phyloP scores from a whole-genome alignment of 2,329 filamentous ascomycete genomes.

The Ceratocystis albifundus region DNA sequence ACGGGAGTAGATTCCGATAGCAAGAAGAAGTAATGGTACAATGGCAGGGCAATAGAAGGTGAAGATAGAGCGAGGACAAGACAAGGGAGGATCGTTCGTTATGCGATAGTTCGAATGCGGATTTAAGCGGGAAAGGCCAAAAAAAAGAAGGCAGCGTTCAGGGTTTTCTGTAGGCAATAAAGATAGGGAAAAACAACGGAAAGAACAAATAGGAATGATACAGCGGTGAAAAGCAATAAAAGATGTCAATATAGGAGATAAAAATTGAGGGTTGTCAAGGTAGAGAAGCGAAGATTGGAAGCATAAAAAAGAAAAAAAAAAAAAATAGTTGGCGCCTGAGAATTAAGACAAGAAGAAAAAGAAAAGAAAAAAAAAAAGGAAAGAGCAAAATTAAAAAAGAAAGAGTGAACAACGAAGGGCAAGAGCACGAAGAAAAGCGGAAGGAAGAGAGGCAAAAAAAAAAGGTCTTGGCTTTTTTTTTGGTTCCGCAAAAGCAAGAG shows the following conservation, averaged over 20 bases:
- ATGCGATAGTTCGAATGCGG: background rate
- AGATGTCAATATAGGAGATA: background rate
- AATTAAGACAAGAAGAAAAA: background rate
- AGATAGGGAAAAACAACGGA: background rate
- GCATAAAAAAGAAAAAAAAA: conserved; percentile 5
- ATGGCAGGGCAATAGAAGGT: no score
- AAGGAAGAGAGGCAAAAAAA: conserved; percentile 2
- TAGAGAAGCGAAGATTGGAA: conserved; percentile 23
- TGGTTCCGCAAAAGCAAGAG: background rate
- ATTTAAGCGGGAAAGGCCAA: background rate
- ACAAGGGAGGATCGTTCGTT: background rate
- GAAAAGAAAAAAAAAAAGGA: background rate
- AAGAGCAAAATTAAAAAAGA: background rate
- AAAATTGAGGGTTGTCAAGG: background rate
- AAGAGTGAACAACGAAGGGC: background rate
- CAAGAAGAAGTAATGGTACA: no score
- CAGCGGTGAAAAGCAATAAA: background rate
- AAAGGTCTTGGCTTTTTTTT: conserved; percentile 15
- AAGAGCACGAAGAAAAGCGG: conserved; percentile 1
- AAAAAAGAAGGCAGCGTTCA: background rate
- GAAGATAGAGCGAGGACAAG: background rate
- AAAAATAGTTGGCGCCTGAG: background rate
- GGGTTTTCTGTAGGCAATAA: conserved; percentile 1
- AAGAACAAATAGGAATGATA: background rate
- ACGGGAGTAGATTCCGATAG: no score